A percentile compares a stretch with the other conserved stretches of the same genome.
Conservation (phyloP, 768 basidiomycete species). For the Termitomyces sp. region DNA sequence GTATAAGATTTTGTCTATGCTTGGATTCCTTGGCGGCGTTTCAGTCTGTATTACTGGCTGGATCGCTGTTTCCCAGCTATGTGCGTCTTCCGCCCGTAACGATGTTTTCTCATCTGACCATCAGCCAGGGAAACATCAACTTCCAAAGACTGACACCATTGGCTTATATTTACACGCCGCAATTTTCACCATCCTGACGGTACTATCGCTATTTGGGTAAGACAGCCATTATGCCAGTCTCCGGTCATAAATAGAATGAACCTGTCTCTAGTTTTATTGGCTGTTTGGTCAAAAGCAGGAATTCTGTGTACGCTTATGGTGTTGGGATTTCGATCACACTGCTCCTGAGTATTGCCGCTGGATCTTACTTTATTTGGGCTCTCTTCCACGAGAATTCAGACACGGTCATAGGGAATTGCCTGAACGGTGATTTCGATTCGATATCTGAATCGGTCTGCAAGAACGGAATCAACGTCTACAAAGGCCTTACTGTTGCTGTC, state of each 20-base stretch:
- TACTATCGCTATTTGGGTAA: slow-evolving; percentile 48
- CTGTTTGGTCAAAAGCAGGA: slow-evolving; percentile 33
- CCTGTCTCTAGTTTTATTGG: slow-evolving; percentile 34
- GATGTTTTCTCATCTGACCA: not conserved
- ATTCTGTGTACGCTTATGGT: slow-evolving; percentile 40
- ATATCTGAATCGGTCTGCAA: slow-evolving; percentile 34
- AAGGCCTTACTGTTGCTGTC: slow-evolving; percentile 36
- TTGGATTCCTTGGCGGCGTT: slow-evolving; percentile 37
- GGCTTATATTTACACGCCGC: slow-evolving; percentile 43
- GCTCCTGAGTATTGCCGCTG: slow-evolving; percentile 39
- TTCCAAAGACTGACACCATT: slow-evolving; percentile 31
- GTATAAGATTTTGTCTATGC: slow-evolving; percentile 35
- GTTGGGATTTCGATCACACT: slow-evolving; percentile 40
- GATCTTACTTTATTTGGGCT: slow-evolving; percentile 43
- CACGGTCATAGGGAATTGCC: slow-evolving; percentile 32
- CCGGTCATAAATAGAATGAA: not conserved
- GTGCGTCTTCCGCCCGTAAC: slow-evolving; percentile 27
- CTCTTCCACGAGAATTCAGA: slow-evolving; percentile 38
- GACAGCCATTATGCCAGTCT: slow-evolving; percentile 7
- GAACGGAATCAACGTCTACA: slow-evolving; percentile 34
- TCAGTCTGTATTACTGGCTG: slow-evolving; percentile 42
- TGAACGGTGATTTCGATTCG: slow-evolving; percentile 24
- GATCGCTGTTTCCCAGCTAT: slow-evolving; percentile 36
- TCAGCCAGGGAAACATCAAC: slow-evolving; percentile 25
- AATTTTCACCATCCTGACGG: slow-evolving; percentile 41